Conservation (phyloP, 345 rosid genomes). For the Lumnitzera littorea region DNA sequence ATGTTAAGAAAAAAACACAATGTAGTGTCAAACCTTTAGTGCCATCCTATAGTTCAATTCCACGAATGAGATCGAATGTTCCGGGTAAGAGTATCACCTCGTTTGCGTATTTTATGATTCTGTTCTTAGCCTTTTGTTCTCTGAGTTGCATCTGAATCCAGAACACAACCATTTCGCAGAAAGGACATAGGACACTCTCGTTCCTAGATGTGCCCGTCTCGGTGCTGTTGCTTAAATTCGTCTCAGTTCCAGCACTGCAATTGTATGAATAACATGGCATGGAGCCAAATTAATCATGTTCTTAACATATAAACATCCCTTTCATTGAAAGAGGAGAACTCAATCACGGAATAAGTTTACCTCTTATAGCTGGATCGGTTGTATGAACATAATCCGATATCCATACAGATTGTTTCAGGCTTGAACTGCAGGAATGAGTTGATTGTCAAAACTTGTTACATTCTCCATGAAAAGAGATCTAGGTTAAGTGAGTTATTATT, state of each 20-base stretch:
- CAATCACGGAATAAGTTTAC: slow-evolving; percentile 8
- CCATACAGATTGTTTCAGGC: slow-evolving; percentile 44
- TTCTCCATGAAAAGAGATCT: background rate
- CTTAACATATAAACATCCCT: too few relatives aligned
- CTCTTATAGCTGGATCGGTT: slow-evolving; percentile 16
- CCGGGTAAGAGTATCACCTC: slow-evolving; percentile 19
- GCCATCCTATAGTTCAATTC: background rate
- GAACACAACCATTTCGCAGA: slow-evolving; percentile 49
- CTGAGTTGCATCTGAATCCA: slow-evolving; percentile 54
- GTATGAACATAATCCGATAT: slow-evolving; percentile 35
- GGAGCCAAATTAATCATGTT: too few relatives aligned
- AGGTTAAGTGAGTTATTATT: background rate
- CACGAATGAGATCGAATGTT: background rate
- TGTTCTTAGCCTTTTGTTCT: slow-evolving; percentile 36
- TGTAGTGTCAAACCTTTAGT: background rate
- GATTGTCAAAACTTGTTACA: slow-evolving; percentile 2
- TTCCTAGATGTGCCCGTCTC: slow-evolving; percentile 6
- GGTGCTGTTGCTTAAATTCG: slow-evolving; percentile 16
- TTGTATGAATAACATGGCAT: background rate
- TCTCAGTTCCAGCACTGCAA: slow-evolving; percentile 15
- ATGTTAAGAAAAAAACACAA: background rate
- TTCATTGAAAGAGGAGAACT: background rate
- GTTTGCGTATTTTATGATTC: slow-evolving; percentile 25
- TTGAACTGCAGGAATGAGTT: slow-evolving; percentile 22
- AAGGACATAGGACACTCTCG: slow-evolving; percentile 28